Base-by-base conservation (phyloP, 192 early-diverging fungal species). In the Allomyces macrogynus region DNA sequence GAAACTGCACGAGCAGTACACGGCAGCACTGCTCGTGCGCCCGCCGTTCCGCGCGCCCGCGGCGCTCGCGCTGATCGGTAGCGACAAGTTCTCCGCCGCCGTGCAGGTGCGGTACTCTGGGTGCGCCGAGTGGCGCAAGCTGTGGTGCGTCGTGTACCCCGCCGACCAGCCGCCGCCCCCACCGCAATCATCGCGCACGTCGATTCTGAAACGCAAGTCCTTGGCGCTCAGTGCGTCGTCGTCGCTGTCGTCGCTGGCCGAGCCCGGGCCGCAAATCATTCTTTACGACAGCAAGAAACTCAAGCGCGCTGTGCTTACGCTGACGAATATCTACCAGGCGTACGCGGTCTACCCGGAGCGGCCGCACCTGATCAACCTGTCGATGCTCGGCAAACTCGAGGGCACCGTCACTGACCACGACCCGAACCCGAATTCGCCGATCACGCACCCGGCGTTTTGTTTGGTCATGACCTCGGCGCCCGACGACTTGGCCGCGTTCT, bases 1-100 rank as follows among this genome's bases (percentile, higher is more conserved):
- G 16, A 81, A 83, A 70, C 72, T 90, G 16, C 84, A 88, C 64
- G 88, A 90, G 71, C 79, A 83, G 63, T 90, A 86, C 61, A 86
- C 88, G 10, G 71, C 77, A 10, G 80, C 78, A 1, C 5, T 57
- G 16, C 49, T 57, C 16, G 16, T 14, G 16, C 12, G 49, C 16
- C 49, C 49, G 16, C 32, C 32, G 32, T 40, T 40, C 32, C 32
- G 32, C 32, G 49, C 20, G 8, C 16, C 20, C 49, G 49, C 49
- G 49, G 12, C 49, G 49, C 12, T 57, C 16, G 16, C 49, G 16
- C 49, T 57, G 49, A 20, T n/a, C 20, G 16, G 20, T 0, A 5
- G 4, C 49, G 16, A 14, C 49, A 57, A 57, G 49, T 57, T 57
- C 49, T 14, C 12, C 12, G 49, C 49, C 1, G 12, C 16, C 1